Conservation (phyloP, 768 basidiomycete genomes). For the Amanita brunnescens region DNA sequence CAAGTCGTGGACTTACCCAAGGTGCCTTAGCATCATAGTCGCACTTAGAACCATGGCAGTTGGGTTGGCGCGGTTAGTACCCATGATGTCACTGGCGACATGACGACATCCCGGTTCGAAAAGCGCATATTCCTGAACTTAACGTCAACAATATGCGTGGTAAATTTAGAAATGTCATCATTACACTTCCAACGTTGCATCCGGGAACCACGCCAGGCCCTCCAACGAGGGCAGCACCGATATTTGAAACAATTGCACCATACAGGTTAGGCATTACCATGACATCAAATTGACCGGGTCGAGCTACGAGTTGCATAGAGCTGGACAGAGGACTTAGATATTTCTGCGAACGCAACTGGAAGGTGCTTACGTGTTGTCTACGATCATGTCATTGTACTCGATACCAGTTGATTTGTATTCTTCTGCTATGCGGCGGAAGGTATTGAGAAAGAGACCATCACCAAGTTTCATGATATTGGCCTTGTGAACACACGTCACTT, state of each 20-base stretch:
- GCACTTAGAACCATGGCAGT: constrained; percentile 96
- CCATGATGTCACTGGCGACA: constrained; percentile 93
- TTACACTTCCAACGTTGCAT: constrained; percentile 90
- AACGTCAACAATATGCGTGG: constrained; percentile 9
- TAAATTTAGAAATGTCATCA: constrained; percentile 11
- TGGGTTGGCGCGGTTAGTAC: constrained; percentile 92
- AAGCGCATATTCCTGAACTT: constrained; percentile 79
- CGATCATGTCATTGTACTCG: constrained; percentile 95
- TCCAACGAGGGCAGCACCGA: constrained; percentile 96
- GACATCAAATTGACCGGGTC: constrained; percentile 94
- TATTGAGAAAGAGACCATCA: constrained; percentile 97
- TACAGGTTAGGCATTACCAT: constrained; percentile 99
- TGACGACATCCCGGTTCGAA: constrained; percentile 99
- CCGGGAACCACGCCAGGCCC: constrained; percentile 98
- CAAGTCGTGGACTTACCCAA: constrained; percentile 52
- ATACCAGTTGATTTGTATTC: constrained; percentile 94
- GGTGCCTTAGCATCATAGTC: constrained; percentile 95
- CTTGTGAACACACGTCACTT: constrained; percentile 99
- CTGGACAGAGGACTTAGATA: constrained; percentile 26
- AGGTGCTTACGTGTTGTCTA: constrained; percentile 83
- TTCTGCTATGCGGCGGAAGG: constrained; percentile 92
- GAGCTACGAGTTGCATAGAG: constrained; percentile 98
- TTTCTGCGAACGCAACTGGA: not conserved
- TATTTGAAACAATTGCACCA: constrained; percentile 96
- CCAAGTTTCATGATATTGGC: constrained; percentile 99